Evolutionary conservation across 345 rosid species (phyloP).

Genomic region (Camelina hispida): DNA sequence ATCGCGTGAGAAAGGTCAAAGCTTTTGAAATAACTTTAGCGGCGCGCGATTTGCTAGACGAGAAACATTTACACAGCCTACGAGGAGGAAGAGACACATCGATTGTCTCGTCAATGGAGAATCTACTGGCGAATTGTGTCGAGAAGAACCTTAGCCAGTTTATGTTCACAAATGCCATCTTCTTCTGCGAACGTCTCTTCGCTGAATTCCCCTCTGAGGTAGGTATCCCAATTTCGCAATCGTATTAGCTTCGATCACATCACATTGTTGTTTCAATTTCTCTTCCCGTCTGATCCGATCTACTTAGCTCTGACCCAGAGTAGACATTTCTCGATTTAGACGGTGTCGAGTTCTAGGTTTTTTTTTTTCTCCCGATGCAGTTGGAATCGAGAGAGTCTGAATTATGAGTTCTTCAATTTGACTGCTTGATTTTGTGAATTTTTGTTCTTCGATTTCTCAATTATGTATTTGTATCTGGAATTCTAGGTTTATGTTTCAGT

Average conservation of each 20-base stretch:
- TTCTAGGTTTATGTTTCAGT: neutral
- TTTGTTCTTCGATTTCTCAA: neutral
- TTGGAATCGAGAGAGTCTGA: neutral
- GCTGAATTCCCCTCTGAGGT: constrained; percentile 96
- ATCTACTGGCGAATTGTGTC: constrained; percentile 47
- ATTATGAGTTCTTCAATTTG: constrained; percentile 19
- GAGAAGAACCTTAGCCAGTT: constrained; percentile 70
- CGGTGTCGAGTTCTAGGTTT: neutral
- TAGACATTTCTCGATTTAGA: neutral
- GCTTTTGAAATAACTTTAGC: constrained; percentile 42
- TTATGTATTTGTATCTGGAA: neutral
- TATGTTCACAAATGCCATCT: constrained; percentile 75
- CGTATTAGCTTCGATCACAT: neutral
- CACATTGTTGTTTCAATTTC: neutral
- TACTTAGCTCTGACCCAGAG: neutral
- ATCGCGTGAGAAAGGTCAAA: constrained; percentile 26
- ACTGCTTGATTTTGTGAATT: neutral
- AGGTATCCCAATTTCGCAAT: constrained; percentile 49
- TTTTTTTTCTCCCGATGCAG: neutral
- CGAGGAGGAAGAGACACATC: neutral
- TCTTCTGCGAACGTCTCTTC: constrained; percentile 88
- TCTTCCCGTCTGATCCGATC: constrained; percentile 16
- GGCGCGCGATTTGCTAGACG: constrained; percentile 44
- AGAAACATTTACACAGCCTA: neutral
- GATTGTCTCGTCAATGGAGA: constrained; percentile 42